Base-by-base conservation (phyloP, 169 alveolate species). In the Plasmodium fragile region DNA sequence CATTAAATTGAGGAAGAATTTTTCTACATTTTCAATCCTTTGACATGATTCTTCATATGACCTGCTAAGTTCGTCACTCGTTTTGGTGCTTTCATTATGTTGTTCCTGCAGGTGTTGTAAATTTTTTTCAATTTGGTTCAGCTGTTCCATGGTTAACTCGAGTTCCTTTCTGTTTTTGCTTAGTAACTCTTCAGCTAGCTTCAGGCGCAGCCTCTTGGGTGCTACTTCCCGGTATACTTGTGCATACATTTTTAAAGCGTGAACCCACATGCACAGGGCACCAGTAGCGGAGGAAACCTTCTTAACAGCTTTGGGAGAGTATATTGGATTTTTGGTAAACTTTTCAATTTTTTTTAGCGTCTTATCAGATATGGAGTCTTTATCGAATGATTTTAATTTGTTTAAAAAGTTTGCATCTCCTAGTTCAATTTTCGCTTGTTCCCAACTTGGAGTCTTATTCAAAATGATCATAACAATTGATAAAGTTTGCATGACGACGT, bases 211-310 rank as follows among this genome's bases (percentile, higher is more conserved):
- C 90, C 99, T 97, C 96, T 99, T 98, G n/a, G 99, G 99, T 87
- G 98, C 99, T 32, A 99, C 99, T 94, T 98, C 99, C 16, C 98
- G 95, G 81, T 97, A 98, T 69, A 98, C 99, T 93, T 98, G 99
- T 75, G 99, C 99, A 90, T 98, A 98, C 95, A 98, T 98, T 97
- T 98, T 99, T 95, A 98, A 95, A 69, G 99, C 99, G 78, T 98
- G 98, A 49, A 98, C 99, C 99, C 99, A 98, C 94, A 97, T 93
- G 95, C 99, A 98, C 80, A 98, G 82, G 30, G 99, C 98, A 30
- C 98, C 99, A 28, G 99, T 99, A n/a, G 99, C 99, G 83, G 95
- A 94, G 53, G 99, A 96, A 79, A 98, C 97, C 92, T 97, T 94
- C 92, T 96, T 96, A 83, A 98, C 97, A 82, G 96, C 96, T 91